Percentiles rank a stretch among this genome's conserved stretches.
These are phyloP conservation scores for Cercospora zeina DNA, from an alignment of 2,329 filamentous ascomycete genomes.

Conservation along the genomic window DNA sequence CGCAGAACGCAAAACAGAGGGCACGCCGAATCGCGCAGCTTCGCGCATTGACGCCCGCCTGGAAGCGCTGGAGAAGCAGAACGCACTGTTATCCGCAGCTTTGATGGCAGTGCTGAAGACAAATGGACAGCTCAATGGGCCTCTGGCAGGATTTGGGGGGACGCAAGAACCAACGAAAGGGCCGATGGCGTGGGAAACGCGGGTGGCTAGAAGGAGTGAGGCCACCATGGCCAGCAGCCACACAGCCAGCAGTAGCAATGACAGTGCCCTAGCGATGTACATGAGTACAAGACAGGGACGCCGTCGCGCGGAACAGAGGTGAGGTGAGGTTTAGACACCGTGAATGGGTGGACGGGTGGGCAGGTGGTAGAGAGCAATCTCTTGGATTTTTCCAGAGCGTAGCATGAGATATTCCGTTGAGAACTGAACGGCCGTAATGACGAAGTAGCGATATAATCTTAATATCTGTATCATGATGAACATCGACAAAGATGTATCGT, in stretches of 20 bases:
- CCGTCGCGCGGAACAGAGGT: neutral
- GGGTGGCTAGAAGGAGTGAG: constrained; percentile 35
- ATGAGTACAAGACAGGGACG: constrained; percentile 32
- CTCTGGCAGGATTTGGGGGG: constrained; percentile 19
- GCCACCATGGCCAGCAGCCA: constrained; percentile 31
- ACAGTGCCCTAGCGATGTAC: constrained; percentile 43
- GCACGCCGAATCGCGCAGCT: constrained; percentile 20
- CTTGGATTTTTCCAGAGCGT: neutral
- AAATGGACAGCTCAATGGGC: constrained; percentile 39
- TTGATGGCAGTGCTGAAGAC: constrained; percentile 45
- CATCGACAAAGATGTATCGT: neutral
- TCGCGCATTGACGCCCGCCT: constrained; percentile 39
- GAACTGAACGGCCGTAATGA: constrained; percentile 7
- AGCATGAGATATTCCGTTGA: neutral
- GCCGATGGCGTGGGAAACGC: constrained; percentile 37
- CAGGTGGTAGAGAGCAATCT: neutral
- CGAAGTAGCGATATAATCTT: constrained; percentile 19
- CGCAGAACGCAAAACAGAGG: constrained; percentile 18
- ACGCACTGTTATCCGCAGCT: constrained; percentile 44
- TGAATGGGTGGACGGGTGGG: constrained; percentile 2
- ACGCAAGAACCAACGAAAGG: constrained; percentile 15
- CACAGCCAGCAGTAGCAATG: constrained; percentile 32
- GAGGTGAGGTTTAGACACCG: neutral
- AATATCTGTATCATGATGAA: constrained; percentile 11
- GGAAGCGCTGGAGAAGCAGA: constrained; percentile 45